Conservation (phyloP, 208 protist genomes). For the Wallacemonas sp. region DNA sequence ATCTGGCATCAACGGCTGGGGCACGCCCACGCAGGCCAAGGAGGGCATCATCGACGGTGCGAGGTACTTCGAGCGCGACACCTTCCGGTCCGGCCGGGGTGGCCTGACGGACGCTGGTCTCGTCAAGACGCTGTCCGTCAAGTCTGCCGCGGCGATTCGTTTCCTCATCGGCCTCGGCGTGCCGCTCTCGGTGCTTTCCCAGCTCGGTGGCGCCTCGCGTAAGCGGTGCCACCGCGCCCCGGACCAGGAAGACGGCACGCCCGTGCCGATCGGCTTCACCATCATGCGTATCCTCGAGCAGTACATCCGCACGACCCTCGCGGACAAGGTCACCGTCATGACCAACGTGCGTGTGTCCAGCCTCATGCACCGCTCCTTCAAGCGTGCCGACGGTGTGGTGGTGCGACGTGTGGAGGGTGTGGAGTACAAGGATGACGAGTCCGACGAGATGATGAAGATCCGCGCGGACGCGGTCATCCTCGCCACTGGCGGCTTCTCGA, state of each 20-base stretch:
- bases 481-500: constrained; percentile 89
- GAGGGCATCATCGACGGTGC: constrained; percentile 56
- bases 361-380: constrained; percentile 34
- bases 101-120: constrained; percentile 71
- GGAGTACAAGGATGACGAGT: constrained; percentile 14
- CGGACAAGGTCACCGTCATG: constrained; percentile 64
- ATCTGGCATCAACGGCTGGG: constrained; percentile 95
- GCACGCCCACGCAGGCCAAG: constrained; percentile 83
- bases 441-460: constrained; percentile 28
- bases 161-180: constrained; percentile 83
- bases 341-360: constrained; percentile 38
- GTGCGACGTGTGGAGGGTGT: constrained; percentile 54
- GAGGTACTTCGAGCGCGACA: constrained; percentile 85
- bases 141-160: constrained; percentile 71
- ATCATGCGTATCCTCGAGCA: constrained; percentile 87
- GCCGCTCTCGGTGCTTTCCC: constrained; percentile 77
- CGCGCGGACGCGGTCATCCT: constrained; percentile 86
- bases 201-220: constrained; percentile 89
- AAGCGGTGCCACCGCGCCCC: constrained; percentile 87
- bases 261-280: constrained; percentile 85
- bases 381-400: constrained; percentile 32
- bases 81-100: constrained; percentile 58
- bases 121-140: constrained; percentile 80
- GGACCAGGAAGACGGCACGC: constrained; percentile 67
- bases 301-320: constrained; percentile 62